These are phyloP conservation scores for Phytomonas francai DNA, from an alignment of 208 protist genomes.

Conservation along the genomic window DNA sequence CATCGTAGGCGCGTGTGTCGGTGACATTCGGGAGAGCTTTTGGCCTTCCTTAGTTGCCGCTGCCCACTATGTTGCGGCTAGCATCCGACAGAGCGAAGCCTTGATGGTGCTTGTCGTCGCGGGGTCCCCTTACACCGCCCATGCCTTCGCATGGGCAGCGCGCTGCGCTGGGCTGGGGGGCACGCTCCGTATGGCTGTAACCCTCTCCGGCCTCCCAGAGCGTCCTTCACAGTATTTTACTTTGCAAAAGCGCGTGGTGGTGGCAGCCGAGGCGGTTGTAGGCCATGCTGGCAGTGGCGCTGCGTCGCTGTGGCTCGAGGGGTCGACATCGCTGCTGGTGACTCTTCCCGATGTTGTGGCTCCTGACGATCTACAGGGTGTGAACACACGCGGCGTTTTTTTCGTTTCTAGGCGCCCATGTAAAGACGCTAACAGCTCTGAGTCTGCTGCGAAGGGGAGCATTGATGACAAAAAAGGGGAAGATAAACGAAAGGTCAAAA, in stretches of 20 bases:
- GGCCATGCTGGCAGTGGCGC: slow-evolving; percentile 21
- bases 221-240: slow-evolving; percentile 27
- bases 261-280: slow-evolving; percentile 49
- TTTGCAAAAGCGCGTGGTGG: slow-evolving; percentile 26
- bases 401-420: slow-evolving; percentile 23
- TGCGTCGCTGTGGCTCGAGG: slow-evolving; percentile 10
- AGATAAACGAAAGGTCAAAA: background rate
- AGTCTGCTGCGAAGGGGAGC: slow-evolving; percentile 8
- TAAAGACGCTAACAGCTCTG: slow-evolving; percentile 7
- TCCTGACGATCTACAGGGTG: slow-evolving; percentile 54
- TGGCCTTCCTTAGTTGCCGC: slow-evolving; percentile 53
- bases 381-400: slow-evolving; percentile 65
- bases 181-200: slow-evolving; percentile 33
- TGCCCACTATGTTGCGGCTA: slow-evolving; percentile 31
- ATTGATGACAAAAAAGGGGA: background rate
- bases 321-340: slow-evolving; percentile 31
- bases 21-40: slow-evolving; percentile 16
- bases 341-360: slow-evolving; percentile 68
- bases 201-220: background rate
- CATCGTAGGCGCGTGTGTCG: slow-evolving; percentile 22
- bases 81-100: slow-evolving; percentile 10
- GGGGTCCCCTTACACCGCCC: slow-evolving; percentile 35
- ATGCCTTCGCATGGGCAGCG: slow-evolving; percentile 73
- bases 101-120: slow-evolving; percentile 52
- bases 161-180: slow-evolving; percentile 52